Evolutionary conservation across 805 yeast species (phyloP).

Genomic region (Komagataella pseudopastoris): DNA sequence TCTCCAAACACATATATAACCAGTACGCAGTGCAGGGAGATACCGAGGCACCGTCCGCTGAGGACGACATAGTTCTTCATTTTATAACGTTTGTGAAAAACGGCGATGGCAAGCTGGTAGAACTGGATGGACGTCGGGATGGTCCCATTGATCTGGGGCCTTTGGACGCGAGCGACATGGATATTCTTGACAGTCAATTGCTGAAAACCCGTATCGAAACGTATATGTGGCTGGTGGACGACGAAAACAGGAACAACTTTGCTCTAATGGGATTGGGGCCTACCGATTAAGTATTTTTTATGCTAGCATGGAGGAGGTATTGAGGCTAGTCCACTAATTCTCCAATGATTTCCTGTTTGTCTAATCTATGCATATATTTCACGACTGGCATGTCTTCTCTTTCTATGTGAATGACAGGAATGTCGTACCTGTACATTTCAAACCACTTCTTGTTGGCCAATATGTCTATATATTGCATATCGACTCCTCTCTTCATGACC

Average conservation of each 20-base stretch:
- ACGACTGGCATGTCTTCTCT: constrained; percentile 29
- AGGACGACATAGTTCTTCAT: constrained; percentile 45
- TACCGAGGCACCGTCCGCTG: constrained; percentile 53
- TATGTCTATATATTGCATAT: neutral
- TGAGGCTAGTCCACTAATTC: constrained; percentile 22
- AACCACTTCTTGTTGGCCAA: neutral
- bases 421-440: constrained; percentile 43
- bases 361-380: constrained; percentile 57
- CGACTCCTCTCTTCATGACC: constrained; percentile 8
- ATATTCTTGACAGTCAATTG: constrained; percentile 38
- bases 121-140: constrained; percentile 76
- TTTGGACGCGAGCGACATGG: constrained; percentile 17
- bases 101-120: constrained; percentile 48
- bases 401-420: constrained; percentile 65
- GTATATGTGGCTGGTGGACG: constrained; percentile 54
- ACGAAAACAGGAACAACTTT: constrained; percentile 45
- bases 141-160: constrained; percentile 60
- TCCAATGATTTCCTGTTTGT: constrained; percentile 37
- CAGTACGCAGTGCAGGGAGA: constrained; percentile 39
- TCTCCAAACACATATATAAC: constrained; percentile 7
- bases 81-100: constrained; percentile 59
- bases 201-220: constrained; percentile 44
- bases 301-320: neutral
- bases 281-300: constrained; percentile 17
- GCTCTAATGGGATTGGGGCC: constrained; percentile 72